A percentile compares a stretch with the other conserved stretches of the same genome.
phyloP scores from a whole-genome alignment of 805 yeast genomes.

The Diddensiella caesifluorescens region DNA sequence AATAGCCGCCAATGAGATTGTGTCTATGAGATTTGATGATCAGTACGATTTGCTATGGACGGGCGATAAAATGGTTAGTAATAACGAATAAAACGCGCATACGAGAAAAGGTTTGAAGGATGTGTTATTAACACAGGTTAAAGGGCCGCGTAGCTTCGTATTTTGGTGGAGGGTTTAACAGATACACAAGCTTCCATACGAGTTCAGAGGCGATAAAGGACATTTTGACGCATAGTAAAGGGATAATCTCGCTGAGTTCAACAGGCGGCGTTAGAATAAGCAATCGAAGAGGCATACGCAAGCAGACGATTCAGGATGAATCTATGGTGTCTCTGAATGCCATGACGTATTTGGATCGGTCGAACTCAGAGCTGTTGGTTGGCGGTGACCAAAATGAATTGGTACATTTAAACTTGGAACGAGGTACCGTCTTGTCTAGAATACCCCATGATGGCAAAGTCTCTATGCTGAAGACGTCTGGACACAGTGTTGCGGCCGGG shows the following conservation, averaged over 20 bases:
- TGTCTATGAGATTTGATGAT: constrained; percentile 53
- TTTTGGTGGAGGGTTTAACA: constrained; percentile 43
- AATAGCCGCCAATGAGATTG: constrained; percentile 17
- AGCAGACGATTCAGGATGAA: constrained; percentile 31
- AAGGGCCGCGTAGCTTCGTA: constrained; percentile 39
- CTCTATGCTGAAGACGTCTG: constrained; percentile 8
- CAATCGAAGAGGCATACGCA: constrained; percentile 51
- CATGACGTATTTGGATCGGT: constrained; percentile 27
- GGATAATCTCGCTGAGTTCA: constrained; percentile 52
- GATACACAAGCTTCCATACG: constrained; percentile 49
- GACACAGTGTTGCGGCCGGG: constrained; percentile 31
- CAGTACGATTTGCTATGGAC: constrained; percentile 79
- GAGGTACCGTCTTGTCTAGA: constrained; percentile 30
- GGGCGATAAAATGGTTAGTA: constrained; percentile 60
- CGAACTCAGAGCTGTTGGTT: constrained; percentile 32
- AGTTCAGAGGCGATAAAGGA: constrained; percentile 36
- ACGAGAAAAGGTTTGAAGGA: not conserved
- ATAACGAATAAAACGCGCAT: not conserved
- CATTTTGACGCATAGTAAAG: constrained; percentile 49
- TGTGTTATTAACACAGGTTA: too few species aligned
- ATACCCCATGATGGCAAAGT: constrained; percentile 11
- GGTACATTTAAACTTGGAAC: constrained; percentile 32
- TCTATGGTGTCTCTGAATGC: constrained; percentile 24
- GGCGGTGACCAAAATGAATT: constrained; percentile 30
- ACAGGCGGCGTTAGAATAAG: constrained; percentile 47